Percentiles rank a stretch among this genome's conserved stretches.
Conservation (phyloP, 169 alveolate genomes). For the Plasmodium chabaudi region DNA sequence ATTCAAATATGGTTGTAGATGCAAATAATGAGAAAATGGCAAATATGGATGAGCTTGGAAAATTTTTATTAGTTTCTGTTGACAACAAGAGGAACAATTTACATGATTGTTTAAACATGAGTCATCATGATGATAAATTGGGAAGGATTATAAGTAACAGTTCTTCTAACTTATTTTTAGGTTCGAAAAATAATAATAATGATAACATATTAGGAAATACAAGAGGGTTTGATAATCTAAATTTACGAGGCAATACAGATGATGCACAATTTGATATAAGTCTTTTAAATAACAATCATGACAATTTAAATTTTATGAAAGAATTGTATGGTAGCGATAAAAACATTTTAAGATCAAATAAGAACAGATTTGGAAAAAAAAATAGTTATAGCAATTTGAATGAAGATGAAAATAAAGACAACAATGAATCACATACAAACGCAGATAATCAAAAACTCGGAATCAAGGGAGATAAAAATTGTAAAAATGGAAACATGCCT, state of each 20-base stretch:
- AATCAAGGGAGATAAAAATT: not conserved
- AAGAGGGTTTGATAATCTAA: too few relatives aligned
- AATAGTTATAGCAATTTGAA: not conserved
- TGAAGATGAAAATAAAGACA: not conserved
- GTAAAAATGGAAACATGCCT: not conserved
- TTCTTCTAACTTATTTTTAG: too few relatives aligned
- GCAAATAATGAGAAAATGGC: constrained; percentile 9
- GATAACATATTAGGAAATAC: too few relatives aligned
- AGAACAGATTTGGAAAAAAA: not conserved
- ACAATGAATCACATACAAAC: not conserved
- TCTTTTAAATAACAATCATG: not conserved
- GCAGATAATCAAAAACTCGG: not conserved
- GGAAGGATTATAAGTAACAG: too few relatives aligned
- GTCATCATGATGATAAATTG: too few relatives aligned
- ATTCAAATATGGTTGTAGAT: constrained; percentile 24
- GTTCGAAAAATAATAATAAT: too few relatives aligned
- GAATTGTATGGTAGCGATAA: not conserved
- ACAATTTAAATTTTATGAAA: not conserved
- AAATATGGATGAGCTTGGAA: constrained; percentile 47
- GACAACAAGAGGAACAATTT: not conserved
- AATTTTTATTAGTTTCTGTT: constrained; percentile 21
- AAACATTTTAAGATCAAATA: not conserved
- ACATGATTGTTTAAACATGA: too few relatives aligned
- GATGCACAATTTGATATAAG: too few relatives aligned
- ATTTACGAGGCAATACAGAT: too few relatives aligned